Percentiles rank a stretch among this genome's conserved stretches.
Conservation (phyloP, 768 basidiomycete species). For the Boletus sensibilis region DNA sequence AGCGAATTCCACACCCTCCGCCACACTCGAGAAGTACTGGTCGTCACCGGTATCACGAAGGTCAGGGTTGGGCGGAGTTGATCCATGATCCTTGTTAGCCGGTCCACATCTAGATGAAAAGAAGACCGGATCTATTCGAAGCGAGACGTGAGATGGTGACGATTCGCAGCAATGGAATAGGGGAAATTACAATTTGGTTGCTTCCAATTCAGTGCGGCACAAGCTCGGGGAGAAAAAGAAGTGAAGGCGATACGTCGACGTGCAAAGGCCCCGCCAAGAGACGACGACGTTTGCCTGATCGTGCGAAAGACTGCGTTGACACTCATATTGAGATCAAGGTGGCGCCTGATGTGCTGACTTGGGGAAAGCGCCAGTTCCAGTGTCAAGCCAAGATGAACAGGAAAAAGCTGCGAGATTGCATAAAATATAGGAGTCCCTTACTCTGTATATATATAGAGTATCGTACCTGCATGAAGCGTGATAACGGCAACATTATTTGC, state of each 20-base stretch:
- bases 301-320: constrained; percentile 83
- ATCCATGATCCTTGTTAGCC: constrained; percentile 38
- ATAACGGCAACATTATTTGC: constrained; percentile 67
- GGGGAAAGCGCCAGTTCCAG: constrained; percentile 75
- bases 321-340: constrained; percentile 72
- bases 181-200: constrained; percentile 84
- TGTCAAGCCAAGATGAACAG: constrained; percentile 66
- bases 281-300: constrained; percentile 67
- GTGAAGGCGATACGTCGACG: constrained; percentile 87
- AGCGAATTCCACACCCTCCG: constrained; percentile 91
- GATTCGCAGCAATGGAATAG: constrained; percentile 22
- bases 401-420: constrained; percentile 47
- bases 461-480: constrained; percentile 70
- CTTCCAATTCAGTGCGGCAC: constrained; percentile 95
- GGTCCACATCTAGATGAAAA: constrained; percentile 87
- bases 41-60: constrained; percentile 44
- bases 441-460: constrained; percentile 1
- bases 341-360: constrained; percentile 47
- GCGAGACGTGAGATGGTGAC: constrained; percentile 17
- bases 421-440: constrained; percentile 7
- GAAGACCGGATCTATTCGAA: constrained; percentile 83
- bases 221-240: constrained; percentile 88
- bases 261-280: constrained; percentile 47
- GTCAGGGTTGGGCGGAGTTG: constrained; percentile 39
- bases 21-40: constrained; percentile 63